Conservation (phyloP, 768 basidiomycete genomes). For the Mycena metata region DNA sequence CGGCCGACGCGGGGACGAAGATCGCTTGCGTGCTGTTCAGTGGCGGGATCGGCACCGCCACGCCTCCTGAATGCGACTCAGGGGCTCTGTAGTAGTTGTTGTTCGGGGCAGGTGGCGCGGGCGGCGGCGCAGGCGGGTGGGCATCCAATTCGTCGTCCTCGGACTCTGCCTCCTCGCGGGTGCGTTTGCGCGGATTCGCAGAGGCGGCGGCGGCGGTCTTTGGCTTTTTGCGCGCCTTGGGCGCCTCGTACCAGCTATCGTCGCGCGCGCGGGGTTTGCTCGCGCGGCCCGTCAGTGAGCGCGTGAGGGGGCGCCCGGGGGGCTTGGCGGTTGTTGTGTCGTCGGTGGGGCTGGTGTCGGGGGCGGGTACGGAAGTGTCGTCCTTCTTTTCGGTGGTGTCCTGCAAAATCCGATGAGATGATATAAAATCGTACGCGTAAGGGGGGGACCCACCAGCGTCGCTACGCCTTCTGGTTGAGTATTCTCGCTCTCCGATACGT, state of each 20-base stretch:
- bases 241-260: slow-evolving; percentile 32
- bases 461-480: too few relatives aligned
- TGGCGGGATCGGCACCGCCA: slow-evolving; percentile 10
- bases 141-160: slow-evolving; percentile 6
- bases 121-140: not conserved
- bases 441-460: slow-evolving; percentile 20
- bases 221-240: slow-evolving; percentile 28
- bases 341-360: too few relatives aligned
- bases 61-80: too few relatives aligned
- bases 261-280: slow-evolving; percentile 29
- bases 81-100: too few relatives aligned
- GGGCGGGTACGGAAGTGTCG: too few relatives aligned
- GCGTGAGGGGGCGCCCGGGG: slow-evolving; percentile 23
- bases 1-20: not conserved
- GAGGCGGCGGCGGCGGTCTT: slow-evolving; percentile 6
- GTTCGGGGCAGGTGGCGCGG: too few relatives aligned
- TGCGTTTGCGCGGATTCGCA: slow-evolving; percentile 18
- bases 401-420: not conserved
- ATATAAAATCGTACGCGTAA: slow-evolving; percentile 3
- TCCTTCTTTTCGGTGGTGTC: slow-evolving; percentile 6
- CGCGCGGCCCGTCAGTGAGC: slow-evolving; percentile 32
- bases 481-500: slow-evolving; percentile 6
- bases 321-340: not conserved
- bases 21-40: slow-evolving; percentile 18
- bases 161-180: slow-evolving; percentile 28